A percentile compares a stretch with the other conserved stretches of the same genome.
These are phyloP conservation scores for Picea sitchensis DNA, from an alignment of 75 land plant genomes.

Conservation along the genomic window DNA sequence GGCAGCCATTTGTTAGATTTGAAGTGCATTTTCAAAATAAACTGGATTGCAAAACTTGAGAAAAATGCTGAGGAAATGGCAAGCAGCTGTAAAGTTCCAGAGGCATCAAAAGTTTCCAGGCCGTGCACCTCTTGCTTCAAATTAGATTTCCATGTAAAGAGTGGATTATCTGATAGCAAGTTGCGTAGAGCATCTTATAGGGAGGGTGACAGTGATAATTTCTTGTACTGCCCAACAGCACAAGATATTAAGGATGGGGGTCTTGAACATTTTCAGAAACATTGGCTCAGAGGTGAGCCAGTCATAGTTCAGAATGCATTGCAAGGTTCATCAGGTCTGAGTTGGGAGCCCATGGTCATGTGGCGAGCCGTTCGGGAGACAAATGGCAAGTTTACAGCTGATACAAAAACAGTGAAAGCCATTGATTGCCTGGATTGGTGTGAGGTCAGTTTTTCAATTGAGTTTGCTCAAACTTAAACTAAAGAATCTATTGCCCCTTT, in stretches of 20 bases:
- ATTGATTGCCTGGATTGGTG: slow-evolving; percentile 68
- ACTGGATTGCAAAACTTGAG: slow-evolving; percentile 31
- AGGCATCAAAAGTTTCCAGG: slow-evolving; percentile 21
- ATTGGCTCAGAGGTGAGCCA: slow-evolving; percentile 82
- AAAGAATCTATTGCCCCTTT: not conserved
- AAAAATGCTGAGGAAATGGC: slow-evolving; percentile 35
- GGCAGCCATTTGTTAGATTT: slow-evolving; percentile 41
- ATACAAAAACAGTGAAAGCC: slow-evolving; percentile 32
- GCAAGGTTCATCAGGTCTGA: slow-evolving; percentile 38
- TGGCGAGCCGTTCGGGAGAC: slow-evolving; percentile 61
- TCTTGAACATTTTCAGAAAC: slow-evolving; percentile 73
- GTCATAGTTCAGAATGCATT: slow-evolving; percentile 65
- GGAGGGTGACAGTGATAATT: slow-evolving; percentile 49
- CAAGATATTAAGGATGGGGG: slow-evolving; percentile 36
- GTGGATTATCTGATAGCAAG: slow-evolving; percentile 6
- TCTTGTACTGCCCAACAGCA: slow-evolving; percentile 48
- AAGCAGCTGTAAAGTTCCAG: slow-evolving; percentile 35
- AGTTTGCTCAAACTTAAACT: not conserved
- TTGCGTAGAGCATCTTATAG: slow-evolving; percentile 49
- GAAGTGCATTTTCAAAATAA: slow-evolving; percentile 29
- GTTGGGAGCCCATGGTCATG: slow-evolving; percentile 79
- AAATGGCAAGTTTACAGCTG: slow-evolving; percentile 24
- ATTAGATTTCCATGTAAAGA: slow-evolving; percentile 10
- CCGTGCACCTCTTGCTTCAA: slow-evolving; percentile 24
- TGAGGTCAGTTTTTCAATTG: slow-evolving; percentile 44